Evolutionary conservation across 2,329 filamentous ascomycete species (phyloP).

Genomic region (Gremmenia infestans): DNA sequence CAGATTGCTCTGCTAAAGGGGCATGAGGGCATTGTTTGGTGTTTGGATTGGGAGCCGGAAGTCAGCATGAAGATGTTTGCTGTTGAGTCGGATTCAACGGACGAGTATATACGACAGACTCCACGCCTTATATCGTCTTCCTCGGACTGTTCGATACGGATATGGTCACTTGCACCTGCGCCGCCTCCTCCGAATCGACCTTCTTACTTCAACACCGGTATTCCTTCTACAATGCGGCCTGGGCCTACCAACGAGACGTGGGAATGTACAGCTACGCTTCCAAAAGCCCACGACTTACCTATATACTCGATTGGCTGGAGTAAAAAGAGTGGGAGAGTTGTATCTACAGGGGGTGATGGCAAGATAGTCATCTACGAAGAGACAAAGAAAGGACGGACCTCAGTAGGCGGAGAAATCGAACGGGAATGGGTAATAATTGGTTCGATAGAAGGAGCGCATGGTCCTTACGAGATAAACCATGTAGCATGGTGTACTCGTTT

Average conservation of each 20-base stretch:
- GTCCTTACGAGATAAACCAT: conserved; percentile 92
- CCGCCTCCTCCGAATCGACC: conserved; percentile 26
- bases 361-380: conserved; percentile 76
- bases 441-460: conserved; percentile 70
- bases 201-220: conserved; percentile 43
- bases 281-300: conserved; percentile 69
- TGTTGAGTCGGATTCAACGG: conserved; percentile 22
- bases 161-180: conserved; percentile 61
- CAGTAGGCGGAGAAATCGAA: conserved; percentile 25
- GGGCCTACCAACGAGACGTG: conserved; percentile 72
- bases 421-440: conserved; percentile 69
- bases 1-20: conserved; percentile 78
- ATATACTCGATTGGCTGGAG: conserved; percentile 88
- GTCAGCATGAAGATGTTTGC: conserved; percentile 19
- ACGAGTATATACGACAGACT: conserved; percentile 41
- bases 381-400: conserved; percentile 25
- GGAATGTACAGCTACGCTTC: conserved; percentile 72
- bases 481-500: conserved; percentile 78
- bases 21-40: conserved; percentile 87
- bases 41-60: conserved; percentile 63
- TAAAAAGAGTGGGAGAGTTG: conserved; percentile 66
- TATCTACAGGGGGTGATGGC: conserved; percentile 87
- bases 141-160: conserved; percentile 71
- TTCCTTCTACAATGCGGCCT: conserved; percentile 87
- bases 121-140: conserved; percentile 72